Conservation (phyloP, 169 alveolate species). For the Pseudocohnilembus persalinus region DNA sequence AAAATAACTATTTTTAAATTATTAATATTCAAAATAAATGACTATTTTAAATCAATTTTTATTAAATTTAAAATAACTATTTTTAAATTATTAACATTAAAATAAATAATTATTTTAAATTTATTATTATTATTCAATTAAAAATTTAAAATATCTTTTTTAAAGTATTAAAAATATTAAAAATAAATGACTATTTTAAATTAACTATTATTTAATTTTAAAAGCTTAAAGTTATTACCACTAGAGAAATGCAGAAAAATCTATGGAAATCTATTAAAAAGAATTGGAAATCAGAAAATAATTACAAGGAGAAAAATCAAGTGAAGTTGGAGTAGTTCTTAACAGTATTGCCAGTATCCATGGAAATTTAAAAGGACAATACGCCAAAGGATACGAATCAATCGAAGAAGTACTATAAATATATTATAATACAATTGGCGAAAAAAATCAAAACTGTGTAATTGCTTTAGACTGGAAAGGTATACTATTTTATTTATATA, state of each 20-base stretch:
- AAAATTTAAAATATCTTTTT: too few species aligned
- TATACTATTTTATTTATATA: too few species aligned
- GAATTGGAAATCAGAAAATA: background rate
- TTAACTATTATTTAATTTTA: too few species aligned
- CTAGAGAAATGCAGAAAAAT: background rate
- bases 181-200: too few species aligned
- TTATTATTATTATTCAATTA: too few species aligned
- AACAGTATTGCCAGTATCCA: background rate
- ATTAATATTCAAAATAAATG: too few species aligned
- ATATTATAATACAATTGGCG: background rate
- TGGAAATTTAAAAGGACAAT: background rate
- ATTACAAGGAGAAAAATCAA: background rate
- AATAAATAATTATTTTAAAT: too few species aligned
- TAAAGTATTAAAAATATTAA: too few species aligned
- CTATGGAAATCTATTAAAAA: background rate
- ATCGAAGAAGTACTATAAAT: background rate
- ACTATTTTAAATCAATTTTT: too few species aligned
- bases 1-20: too few species aligned
- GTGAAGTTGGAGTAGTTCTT: background rate
- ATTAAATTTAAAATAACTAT: too few species aligned
- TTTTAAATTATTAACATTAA: too few species aligned
- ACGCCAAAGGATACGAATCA: background rate
- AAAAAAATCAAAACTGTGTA: background rate
- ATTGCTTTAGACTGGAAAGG: background rate
- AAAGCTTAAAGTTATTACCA: background rate